These are phyloP conservation scores for Omphalotus guepiniiformis DNA, from an alignment of 768 basidiomycete genomes.

Conservation along the genomic window DNA sequence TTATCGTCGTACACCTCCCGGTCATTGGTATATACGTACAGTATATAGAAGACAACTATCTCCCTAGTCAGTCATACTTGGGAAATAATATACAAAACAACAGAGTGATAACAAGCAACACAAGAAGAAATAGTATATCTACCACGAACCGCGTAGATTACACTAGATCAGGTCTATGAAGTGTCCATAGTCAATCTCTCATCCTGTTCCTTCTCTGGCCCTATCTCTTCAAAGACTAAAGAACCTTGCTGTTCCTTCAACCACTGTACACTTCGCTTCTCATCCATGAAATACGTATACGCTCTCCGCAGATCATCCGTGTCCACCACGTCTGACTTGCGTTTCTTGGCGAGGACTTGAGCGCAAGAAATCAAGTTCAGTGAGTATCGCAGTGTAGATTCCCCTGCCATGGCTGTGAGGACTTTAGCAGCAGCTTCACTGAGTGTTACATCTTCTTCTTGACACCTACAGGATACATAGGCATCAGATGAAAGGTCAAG, in stretches of 20 bases:
- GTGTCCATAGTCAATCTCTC: constrained; percentile 32
- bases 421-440: constrained; percentile 67
- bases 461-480: no score
- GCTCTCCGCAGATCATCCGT: constrained; percentile 81
- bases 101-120: no score
- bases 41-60: no score
- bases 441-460: constrained; percentile 93
- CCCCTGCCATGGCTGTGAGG: constrained; percentile 83
- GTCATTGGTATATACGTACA: no score
- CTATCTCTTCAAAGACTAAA: constrained; percentile 71
- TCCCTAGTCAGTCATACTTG: no score
- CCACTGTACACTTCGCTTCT: constrained; percentile 90
- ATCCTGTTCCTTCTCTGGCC: constrained; percentile 23
- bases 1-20: no score
- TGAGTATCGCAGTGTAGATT: constrained; percentile 91
- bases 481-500: no score
- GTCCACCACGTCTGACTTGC: constrained; percentile 72
- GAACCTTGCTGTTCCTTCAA: constrained; percentile 77
- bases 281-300: constrained; percentile 90
- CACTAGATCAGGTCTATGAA: not conserved
- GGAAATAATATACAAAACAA: no score
- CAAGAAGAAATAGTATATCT: no score
- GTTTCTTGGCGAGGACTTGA: constrained; percentile 77
- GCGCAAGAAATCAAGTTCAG: constrained; percentile 94
- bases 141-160: no score